These are phyloP conservation scores for Globisporangium cystogenes DNA, from an alignment of 352 stramenopile species.

Conservation along the genomic window DNA sequence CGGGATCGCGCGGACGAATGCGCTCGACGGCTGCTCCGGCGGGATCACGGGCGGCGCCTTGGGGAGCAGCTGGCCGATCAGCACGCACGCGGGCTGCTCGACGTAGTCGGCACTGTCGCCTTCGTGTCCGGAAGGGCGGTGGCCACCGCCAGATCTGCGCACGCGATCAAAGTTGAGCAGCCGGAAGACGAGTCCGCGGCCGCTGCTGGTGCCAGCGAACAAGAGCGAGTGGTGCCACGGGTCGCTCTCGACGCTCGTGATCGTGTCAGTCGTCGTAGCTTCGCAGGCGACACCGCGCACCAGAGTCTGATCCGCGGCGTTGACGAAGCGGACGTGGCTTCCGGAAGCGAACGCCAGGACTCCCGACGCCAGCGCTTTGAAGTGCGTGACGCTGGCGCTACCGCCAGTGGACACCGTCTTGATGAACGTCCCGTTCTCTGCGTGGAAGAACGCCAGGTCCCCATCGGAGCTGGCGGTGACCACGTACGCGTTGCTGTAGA, in stretches of 20 bases:
- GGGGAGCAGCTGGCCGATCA: conserved; percentile 4
- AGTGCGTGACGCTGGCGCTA: conserved; percentile 10
- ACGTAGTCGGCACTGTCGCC: neutral
- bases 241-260: conserved; percentile 27
- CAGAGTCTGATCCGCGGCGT: conserved; percentile 13
- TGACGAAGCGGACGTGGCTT: conserved; percentile 26
- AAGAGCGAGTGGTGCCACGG: conserved; percentile 21
- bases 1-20: conserved; percentile 10
- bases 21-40: neutral
- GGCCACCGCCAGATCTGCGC: conserved; percentile 8
- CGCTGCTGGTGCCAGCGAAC: conserved; percentile 23
- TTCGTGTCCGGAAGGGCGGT: too few relatives aligned
- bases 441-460: conserved; percentile 13
- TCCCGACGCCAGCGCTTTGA: conserved; percentile 16
- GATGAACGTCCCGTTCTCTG: conserved; percentile 15
- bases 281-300: conserved; percentile 17
- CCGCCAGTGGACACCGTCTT: neutral
- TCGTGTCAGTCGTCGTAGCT: conserved; percentile 16
- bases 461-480: neutral
- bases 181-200: conserved; percentile 21
- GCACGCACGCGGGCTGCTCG: conserved; percentile 6
- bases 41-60: neutral
- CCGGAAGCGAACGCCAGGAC: conserved; percentile 18
- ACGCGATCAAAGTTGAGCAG: conserved; percentile 18
- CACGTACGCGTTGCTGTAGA: conserved; percentile 13